Evolutionary conservation across 345 rosid species (phyloP).

Genomic region (Euphorbia tirucalli): DNA sequence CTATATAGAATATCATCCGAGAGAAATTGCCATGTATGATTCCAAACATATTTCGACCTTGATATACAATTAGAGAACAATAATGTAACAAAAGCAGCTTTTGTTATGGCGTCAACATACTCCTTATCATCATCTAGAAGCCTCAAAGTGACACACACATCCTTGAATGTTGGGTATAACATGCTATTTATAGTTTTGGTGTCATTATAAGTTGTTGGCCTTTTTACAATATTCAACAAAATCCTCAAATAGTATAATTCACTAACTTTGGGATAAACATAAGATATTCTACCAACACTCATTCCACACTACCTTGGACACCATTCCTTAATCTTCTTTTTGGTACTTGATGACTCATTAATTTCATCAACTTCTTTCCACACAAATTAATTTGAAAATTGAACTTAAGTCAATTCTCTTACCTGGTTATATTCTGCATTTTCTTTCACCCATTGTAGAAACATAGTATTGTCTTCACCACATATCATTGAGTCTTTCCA

Average conservation of each 20-base stretch:
- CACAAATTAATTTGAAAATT: background rate
- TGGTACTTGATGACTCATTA: background rate
- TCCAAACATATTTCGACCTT: background rate
- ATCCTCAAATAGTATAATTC: background rate
- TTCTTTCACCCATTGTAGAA: background rate
- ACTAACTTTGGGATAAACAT: background rate
- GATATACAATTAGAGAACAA: background rate
- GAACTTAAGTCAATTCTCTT: background rate
- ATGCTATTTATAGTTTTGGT: too few species aligned
- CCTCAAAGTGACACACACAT: background rate
- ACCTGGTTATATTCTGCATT: background rate
- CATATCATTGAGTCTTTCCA: background rate
- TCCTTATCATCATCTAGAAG: background rate
- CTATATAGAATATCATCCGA: too few species aligned
- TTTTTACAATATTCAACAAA: too few species aligned
- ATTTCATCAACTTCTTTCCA: background rate
- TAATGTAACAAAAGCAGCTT: background rate
- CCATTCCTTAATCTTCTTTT: background rate
- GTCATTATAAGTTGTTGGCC: too few species aligned
- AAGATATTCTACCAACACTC: background rate
- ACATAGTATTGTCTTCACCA: background rate
- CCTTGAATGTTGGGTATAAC: background rate
- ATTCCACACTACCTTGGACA: background rate
- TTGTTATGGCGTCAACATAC: background rate
- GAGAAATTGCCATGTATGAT: background rate